Evolutionary conservation across 169 alveolate species (phyloP).

Genomic region (Plasmodium gonderi): DNA sequence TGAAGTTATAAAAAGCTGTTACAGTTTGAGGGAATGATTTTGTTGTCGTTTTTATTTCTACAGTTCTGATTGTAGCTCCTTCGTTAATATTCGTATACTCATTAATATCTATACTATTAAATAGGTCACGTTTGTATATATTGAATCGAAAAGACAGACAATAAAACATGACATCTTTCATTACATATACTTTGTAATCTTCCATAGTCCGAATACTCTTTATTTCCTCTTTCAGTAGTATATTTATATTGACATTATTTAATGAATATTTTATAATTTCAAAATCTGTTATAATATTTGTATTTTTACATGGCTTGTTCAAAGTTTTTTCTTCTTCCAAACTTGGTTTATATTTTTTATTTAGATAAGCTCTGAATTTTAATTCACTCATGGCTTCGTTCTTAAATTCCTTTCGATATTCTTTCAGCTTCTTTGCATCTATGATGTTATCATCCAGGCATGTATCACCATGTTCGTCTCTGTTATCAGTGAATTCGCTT

Average conservation of each 20-base stretch:
- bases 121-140: constrained; percentile 70
- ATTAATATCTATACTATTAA: constrained; percentile 74
- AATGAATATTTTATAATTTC: constrained; percentile 57
- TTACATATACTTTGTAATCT: constrained; percentile 75
- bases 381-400: constrained; percentile 38
- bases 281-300: constrained; percentile 40
- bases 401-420: constrained; percentile 10
- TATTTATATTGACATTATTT: constrained; percentile 72
- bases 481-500: neutral
- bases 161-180: constrained; percentile 79
- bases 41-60: constrained; percentile 55
- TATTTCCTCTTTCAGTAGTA: constrained; percentile 72
- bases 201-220: constrained; percentile 39
- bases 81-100: constrained; percentile 80
- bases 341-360: constrained; percentile 31
- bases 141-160: constrained; percentile 77
- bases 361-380: constrained; percentile 22
- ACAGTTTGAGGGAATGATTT: constrained; percentile 33
- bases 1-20: constrained; percentile 27
- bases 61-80: constrained; percentile 60
- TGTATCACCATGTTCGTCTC: neutral
- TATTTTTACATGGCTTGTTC: constrained; percentile 22
- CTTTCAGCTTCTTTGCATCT: constrained; percentile 40
- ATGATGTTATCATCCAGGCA: constrained; percentile 44
- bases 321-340: constrained; percentile 60